A percentile compares a stretch with the other conserved stretches of the same genome.
These are phyloP conservation scores for Filobasidium uniguttulatum DNA, from an alignment of 1,284 basidiomycete species.

Conservation along the genomic window DNA sequence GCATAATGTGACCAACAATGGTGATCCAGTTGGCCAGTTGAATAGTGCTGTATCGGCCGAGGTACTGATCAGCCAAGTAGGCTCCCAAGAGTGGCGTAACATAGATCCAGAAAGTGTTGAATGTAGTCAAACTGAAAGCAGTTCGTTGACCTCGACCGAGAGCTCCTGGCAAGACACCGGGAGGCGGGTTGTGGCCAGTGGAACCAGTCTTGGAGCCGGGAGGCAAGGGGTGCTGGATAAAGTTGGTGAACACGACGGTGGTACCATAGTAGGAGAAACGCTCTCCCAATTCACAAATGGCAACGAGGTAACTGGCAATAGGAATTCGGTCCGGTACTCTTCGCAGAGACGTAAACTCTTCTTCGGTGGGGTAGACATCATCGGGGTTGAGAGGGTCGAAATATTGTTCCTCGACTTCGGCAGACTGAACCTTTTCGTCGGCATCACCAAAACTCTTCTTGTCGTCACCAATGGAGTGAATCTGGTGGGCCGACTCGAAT, in stretches of 20 bases:
- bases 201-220: conserved; percentile 19
- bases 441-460: conserved; percentile 18
- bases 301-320: conserved; percentile 46
- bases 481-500: too few species aligned
- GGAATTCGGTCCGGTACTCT: conserved; percentile 10
- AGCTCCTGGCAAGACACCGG: conserved; percentile 24
- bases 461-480: too few species aligned
- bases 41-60: conserved; percentile 42
- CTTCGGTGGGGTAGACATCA: conserved; percentile 13
- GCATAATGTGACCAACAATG: conserved; percentile 48
- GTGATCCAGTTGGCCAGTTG: conserved; percentile 34
- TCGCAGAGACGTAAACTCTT: conserved; percentile 5
- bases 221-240: conserved; percentile 28
- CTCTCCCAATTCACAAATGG: conserved; percentile 55
- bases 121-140: conserved; percentile 16
- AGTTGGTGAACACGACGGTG: conserved; percentile 27
- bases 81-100: conserved; percentile 24
- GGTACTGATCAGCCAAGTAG: conserved; percentile 12
- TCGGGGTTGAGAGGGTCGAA: conserved; percentile 10
- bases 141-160: conserved; percentile 45
- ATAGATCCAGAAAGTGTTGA: conserved; percentile 23
- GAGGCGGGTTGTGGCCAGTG: conserved; percentile 9
- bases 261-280: conserved; percentile 58
- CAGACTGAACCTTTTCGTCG: conserved; percentile 25
- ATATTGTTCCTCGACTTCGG: conserved; percentile 2